phyloP scores from a whole-genome alignment of 2,329 filamentous ascomycete species.

The Westerdykella ornata region DNA sequence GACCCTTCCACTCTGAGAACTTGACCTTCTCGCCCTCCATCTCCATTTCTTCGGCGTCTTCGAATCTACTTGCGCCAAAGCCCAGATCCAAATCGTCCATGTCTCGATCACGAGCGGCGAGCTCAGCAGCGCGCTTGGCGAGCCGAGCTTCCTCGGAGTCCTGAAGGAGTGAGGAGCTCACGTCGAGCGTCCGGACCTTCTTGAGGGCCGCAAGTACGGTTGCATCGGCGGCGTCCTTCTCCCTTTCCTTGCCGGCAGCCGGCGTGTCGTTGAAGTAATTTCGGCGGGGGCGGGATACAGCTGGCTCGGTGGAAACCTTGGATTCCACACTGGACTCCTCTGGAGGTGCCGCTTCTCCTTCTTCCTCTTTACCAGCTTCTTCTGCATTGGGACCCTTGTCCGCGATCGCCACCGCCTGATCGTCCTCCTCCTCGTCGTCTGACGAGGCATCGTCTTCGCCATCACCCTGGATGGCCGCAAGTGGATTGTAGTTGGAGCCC shows the following conservation, averaged over 20 bases:
- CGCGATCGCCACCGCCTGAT: slow-evolving; percentile 2
- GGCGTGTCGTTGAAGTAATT: slow-evolving; percentile 37
- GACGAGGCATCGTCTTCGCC: slow-evolving; percentile 39
- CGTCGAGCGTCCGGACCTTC: slow-evolving; percentile 57
- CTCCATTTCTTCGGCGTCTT: slow-evolving; percentile 80
- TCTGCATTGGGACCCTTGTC: not conserved
- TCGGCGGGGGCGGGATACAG: slow-evolving; percentile 11
- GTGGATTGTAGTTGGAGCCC: slow-evolving; percentile 54
- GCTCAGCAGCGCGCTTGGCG: slow-evolving; percentile 57
- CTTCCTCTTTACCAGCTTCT: slow-evolving; percentile 2
- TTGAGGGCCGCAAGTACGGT: slow-evolving; percentile 77
- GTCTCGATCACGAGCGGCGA: slow-evolving; percentile 67
- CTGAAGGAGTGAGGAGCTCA: slow-evolving; percentile 41
- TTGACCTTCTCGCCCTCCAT: slow-evolving; percentile 53
- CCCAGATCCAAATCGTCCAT: slow-evolving; percentile 90
- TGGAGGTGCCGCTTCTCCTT: slow-evolving; percentile 3
- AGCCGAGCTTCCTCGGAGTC: slow-evolving; percentile 60
- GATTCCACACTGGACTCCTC: not conserved
- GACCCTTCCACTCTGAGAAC: slow-evolving; percentile 56
- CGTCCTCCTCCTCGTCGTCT: slow-evolving; percentile 30
- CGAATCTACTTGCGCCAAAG: slow-evolving; percentile 80
- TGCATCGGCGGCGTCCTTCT: slow-evolving; percentile 55
- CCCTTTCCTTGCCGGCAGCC: slow-evolving; percentile 27
- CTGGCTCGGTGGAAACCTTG: slow-evolving; percentile 13
- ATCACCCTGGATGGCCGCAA: slow-evolving; percentile 48